Evolutionary conservation across 768 basidiomycete genomes (phyloP).

Genomic region (Gloeopeniophorella convolvens): DNA sequence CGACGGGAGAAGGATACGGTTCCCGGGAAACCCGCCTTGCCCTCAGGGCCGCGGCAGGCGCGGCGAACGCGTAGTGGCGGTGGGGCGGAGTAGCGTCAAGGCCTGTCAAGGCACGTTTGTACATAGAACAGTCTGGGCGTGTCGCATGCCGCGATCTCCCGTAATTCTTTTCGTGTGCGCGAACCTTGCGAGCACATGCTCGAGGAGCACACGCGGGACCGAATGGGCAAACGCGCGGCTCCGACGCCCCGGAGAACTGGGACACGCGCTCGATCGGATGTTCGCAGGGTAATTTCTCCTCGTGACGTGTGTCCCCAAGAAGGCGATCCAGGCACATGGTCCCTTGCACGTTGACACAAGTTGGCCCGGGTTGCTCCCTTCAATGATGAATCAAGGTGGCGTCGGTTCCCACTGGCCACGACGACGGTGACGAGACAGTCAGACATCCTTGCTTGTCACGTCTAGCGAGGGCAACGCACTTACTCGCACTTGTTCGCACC

Average conservation of each 20-base stretch:
- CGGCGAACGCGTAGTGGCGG: constrained; percentile 8
- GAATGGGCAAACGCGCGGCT: not conserved
- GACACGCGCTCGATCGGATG: constrained; percentile 13
- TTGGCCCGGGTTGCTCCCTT: constrained; percentile 4
- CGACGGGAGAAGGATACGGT: constrained; percentile 49
- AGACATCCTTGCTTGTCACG: constrained; percentile 4
- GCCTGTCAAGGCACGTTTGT: constrained; percentile 3
- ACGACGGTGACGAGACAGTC: constrained; percentile 1
- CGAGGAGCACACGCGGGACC: constrained; percentile 9
- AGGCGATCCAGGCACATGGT: constrained; percentile 19
- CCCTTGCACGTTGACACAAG: constrained; percentile 6
- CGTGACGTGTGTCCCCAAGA: constrained; percentile 20
- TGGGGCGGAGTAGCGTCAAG: constrained; percentile 1
- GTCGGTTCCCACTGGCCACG: not conserved
- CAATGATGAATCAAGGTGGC: not conserved
- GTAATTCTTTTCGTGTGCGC: constrained; percentile 9
- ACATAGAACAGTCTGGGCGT: constrained; percentile 4
- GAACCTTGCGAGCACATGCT: constrained; percentile 10
- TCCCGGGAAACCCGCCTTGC: constrained; percentile 45
- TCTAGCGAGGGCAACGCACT: constrained; percentile 2
- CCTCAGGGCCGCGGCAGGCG: constrained; percentile 42
- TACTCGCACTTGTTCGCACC: constrained; percentile 1
- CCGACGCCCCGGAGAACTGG: constrained; percentile 9
- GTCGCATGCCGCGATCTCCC: constrained; percentile 13
- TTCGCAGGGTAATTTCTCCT: constrained; percentile 17